Evolutionary conservation across 2,329 filamentous ascomycete species (phyloP).

Genomic region (Fusarium torreyae): DNA sequence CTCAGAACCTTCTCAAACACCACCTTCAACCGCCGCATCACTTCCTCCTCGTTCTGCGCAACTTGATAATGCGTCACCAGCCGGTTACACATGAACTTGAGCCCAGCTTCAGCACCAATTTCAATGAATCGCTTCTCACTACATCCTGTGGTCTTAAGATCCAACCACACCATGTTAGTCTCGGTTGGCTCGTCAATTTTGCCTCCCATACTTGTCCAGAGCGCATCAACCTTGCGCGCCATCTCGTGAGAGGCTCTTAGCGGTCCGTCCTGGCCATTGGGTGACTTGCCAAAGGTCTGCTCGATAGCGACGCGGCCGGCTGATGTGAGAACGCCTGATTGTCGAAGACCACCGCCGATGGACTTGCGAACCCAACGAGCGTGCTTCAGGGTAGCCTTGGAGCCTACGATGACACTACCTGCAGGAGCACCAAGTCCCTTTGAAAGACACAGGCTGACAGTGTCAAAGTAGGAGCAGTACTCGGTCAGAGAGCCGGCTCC

Average conservation of each 20-base stretch:
- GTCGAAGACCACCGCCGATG: constrained; percentile 81
- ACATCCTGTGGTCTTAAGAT: constrained; percentile 74
- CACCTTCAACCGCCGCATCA: constrained; percentile 69
- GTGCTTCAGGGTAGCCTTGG: constrained; percentile 54
- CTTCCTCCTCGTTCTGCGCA: constrained; percentile 71
- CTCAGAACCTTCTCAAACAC: constrained; percentile 64
- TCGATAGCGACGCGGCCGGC: constrained; percentile 78
- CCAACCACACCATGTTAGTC: constrained; percentile 94
- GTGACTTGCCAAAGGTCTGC: constrained; percentile 59
- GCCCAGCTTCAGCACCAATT: constrained; percentile 59
- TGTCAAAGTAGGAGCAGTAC: constrained; percentile 79
- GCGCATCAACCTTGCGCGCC: constrained; percentile 75
- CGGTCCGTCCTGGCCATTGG: constrained; percentile 66
- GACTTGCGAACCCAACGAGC: constrained; percentile 72
- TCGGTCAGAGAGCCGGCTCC: constrained; percentile 77
- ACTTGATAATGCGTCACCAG: constrained; percentile 73
- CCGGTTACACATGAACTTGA: constrained; percentile 59
- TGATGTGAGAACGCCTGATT: constrained; percentile 80
- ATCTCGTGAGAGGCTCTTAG: constrained; percentile 72
- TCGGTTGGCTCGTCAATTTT: constrained; percentile 78
- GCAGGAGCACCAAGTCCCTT: constrained; percentile 88
- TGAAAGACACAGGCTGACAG: constrained; percentile 82
- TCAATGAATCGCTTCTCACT: constrained; percentile 56
- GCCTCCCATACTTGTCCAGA: constrained; percentile 81
- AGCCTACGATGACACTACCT: constrained; percentile 79